Percentiles rank a stretch among this genome's conserved stretches.
Conservation (phyloP, 2,329 filamentous ascomycete genomes). For the Sclerotinia borealis region DNA sequence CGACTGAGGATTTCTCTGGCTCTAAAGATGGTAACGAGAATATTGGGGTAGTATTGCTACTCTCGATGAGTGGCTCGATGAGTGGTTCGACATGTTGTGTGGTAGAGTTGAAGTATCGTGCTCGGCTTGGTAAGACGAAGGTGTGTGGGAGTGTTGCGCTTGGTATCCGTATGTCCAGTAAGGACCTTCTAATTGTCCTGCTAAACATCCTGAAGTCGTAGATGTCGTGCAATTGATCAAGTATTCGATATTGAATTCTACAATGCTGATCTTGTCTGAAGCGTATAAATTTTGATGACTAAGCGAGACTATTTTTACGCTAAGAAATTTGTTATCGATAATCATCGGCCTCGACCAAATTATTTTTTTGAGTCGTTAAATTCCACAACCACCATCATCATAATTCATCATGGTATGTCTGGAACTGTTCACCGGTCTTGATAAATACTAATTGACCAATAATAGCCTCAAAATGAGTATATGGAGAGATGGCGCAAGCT, state of each 20-base stretch:
- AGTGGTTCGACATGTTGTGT: slow-evolving; percentile 41
- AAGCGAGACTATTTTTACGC: slow-evolving; percentile 6
- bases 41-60: slow-evolving; percentile 10
- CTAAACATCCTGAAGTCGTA: slow-evolving; percentile 26
- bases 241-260: slow-evolving; percentile 5
- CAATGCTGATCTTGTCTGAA: slow-evolving; percentile 4
- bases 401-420: slow-evolving; percentile 21
- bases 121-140: slow-evolving; percentile 43
- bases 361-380: slow-evolving; percentile 15
- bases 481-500: slow-evolving; percentile 73
- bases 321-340: slow-evolving; percentile 20
- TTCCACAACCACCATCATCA: slow-evolving; percentile 13
- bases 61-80: slow-evolving; percentile 21
- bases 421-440: slow-evolving; percentile 17
- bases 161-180: slow-evolving; percentile 50
- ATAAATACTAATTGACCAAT: slow-evolving; percentile 20
- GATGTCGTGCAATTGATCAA: slow-evolving; percentile 7
- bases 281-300: slow-evolving; percentile 8
- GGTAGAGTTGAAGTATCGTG: slow-evolving; percentile 44
- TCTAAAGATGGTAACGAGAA: slow-evolving; percentile 17
- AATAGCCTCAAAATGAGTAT: slow-evolving; percentile 75
- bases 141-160: slow-evolving; percentile 40
- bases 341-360: slow-evolving; percentile 8
- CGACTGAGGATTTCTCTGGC: slow-evolving; percentile 6
- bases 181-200: slow-evolving; percentile 56